Percentiles rank a stretch among this genome's conserved stretches.
phyloP scores from a whole-genome alignment of 2,329 filamentous ascomycete genomes.

The Colletotrichum godetiae region DNA sequence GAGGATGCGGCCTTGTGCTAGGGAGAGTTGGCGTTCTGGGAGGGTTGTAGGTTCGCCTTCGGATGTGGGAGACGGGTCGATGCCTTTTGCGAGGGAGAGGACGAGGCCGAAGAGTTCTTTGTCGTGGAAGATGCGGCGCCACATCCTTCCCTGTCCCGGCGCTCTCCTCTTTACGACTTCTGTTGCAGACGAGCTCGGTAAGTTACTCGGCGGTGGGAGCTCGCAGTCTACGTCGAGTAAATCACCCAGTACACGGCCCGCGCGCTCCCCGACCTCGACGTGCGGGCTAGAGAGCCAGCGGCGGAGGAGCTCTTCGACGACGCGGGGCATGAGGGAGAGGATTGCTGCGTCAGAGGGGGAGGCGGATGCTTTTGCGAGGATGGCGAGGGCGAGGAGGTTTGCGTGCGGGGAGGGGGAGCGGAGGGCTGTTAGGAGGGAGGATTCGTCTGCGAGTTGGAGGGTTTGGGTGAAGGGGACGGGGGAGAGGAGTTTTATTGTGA shows the following conservation, averaged over 20 bases:
- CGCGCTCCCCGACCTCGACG: slow-evolving; percentile 67
- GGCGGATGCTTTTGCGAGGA: slow-evolving; percentile 66
- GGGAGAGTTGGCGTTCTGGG: slow-evolving; percentile 52
- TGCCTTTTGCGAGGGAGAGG: slow-evolving; percentile 48
- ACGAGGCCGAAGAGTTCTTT: slow-evolving; percentile 58
- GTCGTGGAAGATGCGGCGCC: slow-evolving; percentile 63
- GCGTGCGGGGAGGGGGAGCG: slow-evolving; percentile 65
- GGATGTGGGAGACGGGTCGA: slow-evolving; percentile 36
- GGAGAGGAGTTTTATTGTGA: slow-evolving; percentile 66
- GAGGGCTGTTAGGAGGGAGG: slow-evolving; percentile 63
- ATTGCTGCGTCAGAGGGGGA: slow-evolving; percentile 61
- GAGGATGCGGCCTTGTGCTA: slow-evolving; percentile 65
- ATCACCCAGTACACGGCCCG: slow-evolving; percentile 61
- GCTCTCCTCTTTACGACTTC: slow-evolving; percentile 51
- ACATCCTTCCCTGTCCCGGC: slow-evolving; percentile 63
- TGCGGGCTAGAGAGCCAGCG: slow-evolving; percentile 65
- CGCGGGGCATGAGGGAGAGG: slow-evolving; percentile 59
- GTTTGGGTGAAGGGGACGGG: slow-evolving; percentile 64
- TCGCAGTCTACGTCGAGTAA: slow-evolving; percentile 68
- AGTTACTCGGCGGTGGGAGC: slow-evolving; percentile 35
- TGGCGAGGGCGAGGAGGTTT: slow-evolving; percentile 67
- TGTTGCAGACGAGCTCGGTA: slow-evolving; percentile 40
- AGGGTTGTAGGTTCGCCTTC: slow-evolving; percentile 39
- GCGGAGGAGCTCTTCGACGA: slow-evolving; percentile 60
- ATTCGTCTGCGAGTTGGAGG: slow-evolving; percentile 62